Base-by-base conservation (phyloP, 441 rosid genomes). In the Adansonia madagascariensis region DNA sequence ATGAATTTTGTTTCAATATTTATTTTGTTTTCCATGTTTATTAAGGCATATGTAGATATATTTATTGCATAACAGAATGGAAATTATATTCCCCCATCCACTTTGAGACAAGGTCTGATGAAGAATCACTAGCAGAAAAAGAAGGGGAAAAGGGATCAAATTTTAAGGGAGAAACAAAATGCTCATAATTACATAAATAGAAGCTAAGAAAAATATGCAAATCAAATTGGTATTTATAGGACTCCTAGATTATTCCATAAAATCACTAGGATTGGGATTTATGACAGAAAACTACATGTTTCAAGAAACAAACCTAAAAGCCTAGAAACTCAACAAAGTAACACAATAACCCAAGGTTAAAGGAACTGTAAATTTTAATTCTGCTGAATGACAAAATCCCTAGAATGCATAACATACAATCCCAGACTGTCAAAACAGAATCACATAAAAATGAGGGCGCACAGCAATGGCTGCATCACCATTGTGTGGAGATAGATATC, bases 281-380 rank as follows among this genome's bases (percentile, higher is more conserved):
- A 41, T 39, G 49, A 65, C 11, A 8, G 4, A 9, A 39, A 17
- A 41, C 11, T 41, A 14, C 20, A 62, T 27, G 4, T 31, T 62
- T 43, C 9, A 31, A 22, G 0, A 31, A 31, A 35, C 41, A 35
- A 31, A 31, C 67, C 44, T 12, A 14, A 31, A 31, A 31, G 8
- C 67, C 67, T 62, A 62, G 9, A 62, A 62, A 62, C 66, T 61
- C 10, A 62, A 62, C 4, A 62, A 62, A 62, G 44, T 14, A 62
- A 31, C 15, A 27, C 5, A 27, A 57, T 3, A 20, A 57, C 8
- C 11, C 44, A 39, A 62, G 67, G 44, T 62, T 31, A 31, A 62
- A 62, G 10, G 18, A 14, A 35, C 41, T 35, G 41, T 35, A 35
- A 14, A 62, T 12, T 6, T 14, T 14, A 62, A 14, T 12, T 62